Percentiles rank a stretch among this genome's conserved stretches.
Conservation (phyloP, 2,329 filamentous ascomycete species). For the Ploettnerulaceae sp. region DNA sequence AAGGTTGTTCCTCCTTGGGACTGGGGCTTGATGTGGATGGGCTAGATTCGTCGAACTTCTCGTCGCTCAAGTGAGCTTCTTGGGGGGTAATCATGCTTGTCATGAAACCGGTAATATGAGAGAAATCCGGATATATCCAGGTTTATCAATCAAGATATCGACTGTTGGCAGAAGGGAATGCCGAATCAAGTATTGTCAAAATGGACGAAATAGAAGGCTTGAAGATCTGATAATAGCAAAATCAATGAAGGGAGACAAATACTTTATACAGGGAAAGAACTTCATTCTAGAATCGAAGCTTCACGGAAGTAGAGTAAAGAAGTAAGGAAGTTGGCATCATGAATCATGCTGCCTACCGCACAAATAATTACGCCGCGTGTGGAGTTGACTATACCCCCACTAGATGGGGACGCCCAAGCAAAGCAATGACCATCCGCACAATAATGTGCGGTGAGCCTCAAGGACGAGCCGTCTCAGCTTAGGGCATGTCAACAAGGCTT, state of each 20-base stretch:
- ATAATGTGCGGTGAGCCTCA: too few relatives aligned
- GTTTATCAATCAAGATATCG: too few relatives aligned
- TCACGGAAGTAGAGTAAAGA: background rate
- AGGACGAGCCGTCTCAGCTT: too few relatives aligned
- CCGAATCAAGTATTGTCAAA: background rate
- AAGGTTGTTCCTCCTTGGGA: conserved; percentile 1
- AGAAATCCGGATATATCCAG: background rate
- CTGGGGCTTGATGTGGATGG: conserved; percentile 1
- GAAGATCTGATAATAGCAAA: background rate
- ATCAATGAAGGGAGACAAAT: background rate
- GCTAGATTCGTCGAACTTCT: background rate
- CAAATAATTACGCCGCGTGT: conserved; percentile 2
- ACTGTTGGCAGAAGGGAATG: too few relatives aligned
- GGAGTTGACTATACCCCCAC: background rate
- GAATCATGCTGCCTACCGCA: conserved; percentile 6
- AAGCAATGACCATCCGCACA: too few relatives aligned
- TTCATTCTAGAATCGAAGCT: background rate
- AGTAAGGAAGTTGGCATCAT: background rate
- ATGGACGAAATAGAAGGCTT: too few relatives aligned
- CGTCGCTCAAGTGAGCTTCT: background rate
- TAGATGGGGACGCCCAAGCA: background rate
- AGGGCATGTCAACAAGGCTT: background rate
- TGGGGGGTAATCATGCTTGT: background rate
- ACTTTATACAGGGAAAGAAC: background rate
- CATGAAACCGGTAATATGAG: background rate